Evolutionary conservation across 1,284 basidiomycete genomes (phyloP).

Genomic region (Moesziomyces aphidis): DNA sequence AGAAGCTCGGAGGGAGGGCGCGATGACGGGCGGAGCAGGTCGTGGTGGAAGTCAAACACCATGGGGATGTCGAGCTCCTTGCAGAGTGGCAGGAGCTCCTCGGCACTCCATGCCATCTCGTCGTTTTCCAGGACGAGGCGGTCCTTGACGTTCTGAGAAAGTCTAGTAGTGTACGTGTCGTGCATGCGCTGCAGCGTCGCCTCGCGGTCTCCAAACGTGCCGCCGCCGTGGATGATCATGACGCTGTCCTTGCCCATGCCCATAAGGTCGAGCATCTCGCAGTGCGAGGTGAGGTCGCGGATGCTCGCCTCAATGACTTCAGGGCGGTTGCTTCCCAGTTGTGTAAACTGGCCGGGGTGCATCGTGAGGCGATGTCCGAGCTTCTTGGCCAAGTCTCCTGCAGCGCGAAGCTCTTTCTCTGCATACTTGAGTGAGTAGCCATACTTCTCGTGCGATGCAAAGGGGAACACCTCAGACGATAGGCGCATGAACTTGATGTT

Average conservation of each 20-base stretch:
- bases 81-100: slow-evolving; percentile 84
- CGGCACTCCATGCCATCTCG: slow-evolving; percentile 88
- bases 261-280: slow-evolving; percentile 86
- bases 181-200: slow-evolving; percentile 80
- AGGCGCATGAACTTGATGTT: slow-evolving; percentile 64
- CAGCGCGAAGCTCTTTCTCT: slow-evolving; percentile 72
- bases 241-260: slow-evolving; percentile 79
- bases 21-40: slow-evolving; percentile 66
- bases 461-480: slow-evolving; percentile 83
- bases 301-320: slow-evolving; percentile 80
- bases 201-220: slow-evolving; percentile 82
- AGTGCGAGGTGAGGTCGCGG: slow-evolving; percentile 84
- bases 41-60: slow-evolving; percentile 65
- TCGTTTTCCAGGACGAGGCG: slow-evolving; percentile 91
- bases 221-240: slow-evolving; percentile 78
- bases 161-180: slow-evolving; percentile 74
- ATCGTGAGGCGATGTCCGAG: slow-evolving; percentile 84
- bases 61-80: slow-evolving; percentile 84
- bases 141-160: slow-evolving; percentile 77
- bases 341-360: slow-evolving; percentile 86
- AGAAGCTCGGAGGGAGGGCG: slow-evolving; percentile 72
- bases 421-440: slow-evolving; percentile 84
- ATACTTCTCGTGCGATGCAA: slow-evolving; percentile 81
- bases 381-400: slow-evolving; percentile 80
- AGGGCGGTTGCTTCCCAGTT: slow-evolving; percentile 81